These are phyloP conservation scores for Neurospora hispaniola DNA, from an alignment of 495 filamentous ascomycete species.

Conservation along the genomic window DNA sequence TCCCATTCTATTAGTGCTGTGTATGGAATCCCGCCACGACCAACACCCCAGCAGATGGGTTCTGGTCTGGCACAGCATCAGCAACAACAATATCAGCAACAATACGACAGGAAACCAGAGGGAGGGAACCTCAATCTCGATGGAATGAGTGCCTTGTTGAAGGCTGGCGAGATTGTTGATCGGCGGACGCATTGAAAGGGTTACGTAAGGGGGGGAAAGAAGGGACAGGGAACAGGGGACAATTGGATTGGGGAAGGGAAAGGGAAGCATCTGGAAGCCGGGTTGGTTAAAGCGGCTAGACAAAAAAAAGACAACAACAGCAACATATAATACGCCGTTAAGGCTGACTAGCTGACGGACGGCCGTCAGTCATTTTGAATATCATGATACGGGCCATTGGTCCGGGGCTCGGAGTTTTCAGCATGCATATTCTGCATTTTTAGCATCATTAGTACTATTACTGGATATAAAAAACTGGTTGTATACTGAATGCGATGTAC, in stretches of 20 bases:
- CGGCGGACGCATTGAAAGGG: slow-evolving; percentile 20
- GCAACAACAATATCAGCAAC: background rate
- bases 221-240: slow-evolving; percentile 7
- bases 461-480: background rate
- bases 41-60: background rate
- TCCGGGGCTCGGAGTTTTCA: background rate
- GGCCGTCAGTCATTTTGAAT: background rate
- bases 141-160: slow-evolving; percentile 43
- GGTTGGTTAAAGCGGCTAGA: background rate
- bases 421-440: background rate
- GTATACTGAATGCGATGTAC: background rate
- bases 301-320: background rate
- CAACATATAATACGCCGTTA: background rate
- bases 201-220: slow-evolving; percentile 2
- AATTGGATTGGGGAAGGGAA: background rate
- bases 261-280: background rate
- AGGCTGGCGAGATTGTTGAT: slow-evolving; percentile 44
- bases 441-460: background rate
- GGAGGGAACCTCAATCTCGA: slow-evolving; percentile 20
- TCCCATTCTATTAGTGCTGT: background rate
- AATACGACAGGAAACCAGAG: slow-evolving; percentile 6
- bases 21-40: background rate
- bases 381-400: background rate
- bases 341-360: background rate
- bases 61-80: background rate